A percentile compares a stretch with the other conserved stretches of the same genome.
phyloP scores from a whole-genome alignment of 2,329 filamentous ascomycete species.

The Madurella mycetomatis region DNA sequence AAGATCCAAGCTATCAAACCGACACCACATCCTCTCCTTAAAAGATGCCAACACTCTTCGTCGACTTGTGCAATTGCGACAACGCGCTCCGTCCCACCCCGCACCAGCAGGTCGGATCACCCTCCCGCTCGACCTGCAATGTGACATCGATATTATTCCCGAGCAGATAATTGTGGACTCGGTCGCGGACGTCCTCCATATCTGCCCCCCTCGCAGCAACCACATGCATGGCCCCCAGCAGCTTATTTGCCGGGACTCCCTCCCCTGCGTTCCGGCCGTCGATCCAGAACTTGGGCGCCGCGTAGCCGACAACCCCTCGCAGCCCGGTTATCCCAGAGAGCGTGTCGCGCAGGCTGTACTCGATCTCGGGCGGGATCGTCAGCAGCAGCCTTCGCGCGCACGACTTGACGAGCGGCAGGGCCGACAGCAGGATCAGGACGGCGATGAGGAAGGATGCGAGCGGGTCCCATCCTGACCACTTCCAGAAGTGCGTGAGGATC shows the following conservation, averaged over 20 bases:
- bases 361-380: conserved; percentile 75
- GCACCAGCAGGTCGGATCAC: conserved; percentile 63
- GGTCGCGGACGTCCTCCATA: conserved; percentile 75
- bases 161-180: conserved; percentile 67
- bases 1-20: not conserved
- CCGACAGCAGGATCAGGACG: conserved; percentile 86
- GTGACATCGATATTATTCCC: conserved; percentile 74
- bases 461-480: conserved; percentile 93
- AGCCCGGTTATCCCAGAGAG: conserved; percentile 78
- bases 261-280: conserved; percentile 58
- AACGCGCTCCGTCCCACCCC: conserved; percentile 38
- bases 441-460: conserved; percentile 92
- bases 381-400: conserved; percentile 80
- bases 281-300: conserved; percentile 88
- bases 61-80: conserved; percentile 22
- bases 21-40: conserved; percentile 16
- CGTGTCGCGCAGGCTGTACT: conserved; percentile 83
- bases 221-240: conserved; percentile 83
- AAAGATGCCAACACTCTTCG: conserved; percentile 27
- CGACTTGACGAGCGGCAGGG: conserved; percentile 79
- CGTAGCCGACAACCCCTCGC: conserved; percentile 79
- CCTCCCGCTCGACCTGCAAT: conserved; percentile 83
- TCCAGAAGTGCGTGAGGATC: conserved; percentile 76
- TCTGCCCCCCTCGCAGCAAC: conserved; percentile 68
- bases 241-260: conserved; percentile 41